Evolutionary conservation across 2,329 filamentous ascomycete species (phyloP), one percentile per base, ranked within the genome.

Genomic region (Pseudopyrenochaeta lycopersici): DNA sequence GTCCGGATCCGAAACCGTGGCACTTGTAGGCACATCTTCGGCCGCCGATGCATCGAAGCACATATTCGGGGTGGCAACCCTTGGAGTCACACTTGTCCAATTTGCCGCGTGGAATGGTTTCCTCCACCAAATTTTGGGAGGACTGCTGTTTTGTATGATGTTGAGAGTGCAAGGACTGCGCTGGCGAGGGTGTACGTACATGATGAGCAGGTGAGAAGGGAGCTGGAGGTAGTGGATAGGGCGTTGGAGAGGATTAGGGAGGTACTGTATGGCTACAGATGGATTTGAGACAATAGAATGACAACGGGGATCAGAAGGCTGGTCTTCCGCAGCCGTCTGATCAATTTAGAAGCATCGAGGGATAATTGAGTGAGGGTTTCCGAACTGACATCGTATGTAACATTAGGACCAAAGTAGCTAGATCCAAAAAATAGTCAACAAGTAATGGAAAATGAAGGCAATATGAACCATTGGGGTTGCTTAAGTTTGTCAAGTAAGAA

Each of bases 61-160:
- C 63, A 67, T 23, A 57, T 66, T 15, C 56, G 62, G 11, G 45
- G 50, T 4, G 44, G 54, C 9, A 53, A 58, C n/a, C 63, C 64
- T 1, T 67, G 64, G 61, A 65, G 64, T 36, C 57, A 66, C 23
- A 49, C 53, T 3, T 69, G 66, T 23, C 66, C 64, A 3, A 20
- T 63, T 1, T 69, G 64, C 46, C 45, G 66, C 7, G 54, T 38
- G 2, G 56, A 60, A 39, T 64, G 56, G 58, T 65, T 67, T 27
- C 60, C 63, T 5, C 30, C 56, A 17, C 61, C 58, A 17, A 55
- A 57, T 39, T 36, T 35, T 2, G 52, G 43, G 4, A 52, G 65
- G 14, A 52, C 20, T 1, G 54, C 58, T 15, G 48, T 57, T 14
- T 18, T 64, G 15, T 6, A 21, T 12, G 14, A 43, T 5, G 6